Conservation (phyloP, 2,329 filamentous ascomycete species). For the Calonectria leucothoes region DNA sequence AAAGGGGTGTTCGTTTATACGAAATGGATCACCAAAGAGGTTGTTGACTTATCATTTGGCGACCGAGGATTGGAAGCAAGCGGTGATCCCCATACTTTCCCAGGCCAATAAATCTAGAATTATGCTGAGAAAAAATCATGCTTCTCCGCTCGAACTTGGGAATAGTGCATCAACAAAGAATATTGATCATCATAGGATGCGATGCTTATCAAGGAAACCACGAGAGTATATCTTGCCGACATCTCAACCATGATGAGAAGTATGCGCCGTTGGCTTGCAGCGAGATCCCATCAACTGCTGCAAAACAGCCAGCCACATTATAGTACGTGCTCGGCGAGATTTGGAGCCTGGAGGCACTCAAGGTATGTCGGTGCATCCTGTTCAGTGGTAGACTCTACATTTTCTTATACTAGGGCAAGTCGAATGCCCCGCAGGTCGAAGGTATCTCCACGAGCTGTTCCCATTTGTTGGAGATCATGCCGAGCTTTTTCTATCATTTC, state of each 20-base stretch:
- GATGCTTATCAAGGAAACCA: background rate
- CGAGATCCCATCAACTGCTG: slow-evolving; percentile 1
- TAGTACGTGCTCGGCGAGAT: background rate
- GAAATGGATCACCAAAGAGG: too few species aligned
- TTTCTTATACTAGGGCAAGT: background rate
- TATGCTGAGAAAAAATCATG: background rate
- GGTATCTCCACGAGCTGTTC: background rate
- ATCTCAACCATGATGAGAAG: slow-evolving; percentile 8
- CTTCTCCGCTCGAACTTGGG: background rate
- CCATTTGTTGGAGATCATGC: background rate
- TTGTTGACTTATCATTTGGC: background rate
- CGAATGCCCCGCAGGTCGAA: background rate
- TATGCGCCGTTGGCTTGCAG: background rate
- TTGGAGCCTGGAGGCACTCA: background rate
- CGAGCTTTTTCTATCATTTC: background rate
- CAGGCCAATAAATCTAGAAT: background rate
- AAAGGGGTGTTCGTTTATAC: too few species aligned
- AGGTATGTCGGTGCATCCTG: background rate
- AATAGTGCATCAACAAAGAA: background rate
- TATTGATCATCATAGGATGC: background rate
- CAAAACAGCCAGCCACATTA: background rate
- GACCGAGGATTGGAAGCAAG: background rate
- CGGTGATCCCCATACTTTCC: background rate
- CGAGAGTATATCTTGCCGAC: background rate
- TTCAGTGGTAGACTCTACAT: background rate